A percentile compares a stretch with the other conserved stretches of the same genome.
Conservation (phyloP, 2,329 filamentous ascomycete genomes). For the Stagonosporopsis rhizophila region DNA sequence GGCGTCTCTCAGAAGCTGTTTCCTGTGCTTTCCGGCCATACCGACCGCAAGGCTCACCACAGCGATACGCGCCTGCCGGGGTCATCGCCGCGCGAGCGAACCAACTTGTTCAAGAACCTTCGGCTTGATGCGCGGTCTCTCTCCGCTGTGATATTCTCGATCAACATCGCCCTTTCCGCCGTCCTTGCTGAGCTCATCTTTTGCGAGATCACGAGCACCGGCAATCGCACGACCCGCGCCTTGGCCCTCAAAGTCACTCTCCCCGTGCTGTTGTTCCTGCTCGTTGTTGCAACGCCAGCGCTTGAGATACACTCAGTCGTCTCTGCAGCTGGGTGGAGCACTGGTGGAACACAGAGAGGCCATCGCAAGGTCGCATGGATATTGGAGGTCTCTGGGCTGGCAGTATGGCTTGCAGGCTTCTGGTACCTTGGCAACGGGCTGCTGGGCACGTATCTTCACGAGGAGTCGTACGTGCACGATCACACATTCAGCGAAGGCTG, state of each 20-base stretch:
- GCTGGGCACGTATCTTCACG: constrained; percentile 60
- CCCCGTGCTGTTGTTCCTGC: constrained; percentile 72
- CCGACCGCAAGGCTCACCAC: constrained; percentile 66
- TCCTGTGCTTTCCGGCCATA: constrained; percentile 69
- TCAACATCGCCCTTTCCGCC: constrained; percentile 77
- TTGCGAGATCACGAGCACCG: constrained; percentile 80
- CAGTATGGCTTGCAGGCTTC: constrained; percentile 74
- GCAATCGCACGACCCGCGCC: constrained; percentile 71
- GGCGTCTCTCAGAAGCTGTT: constrained; percentile 74
- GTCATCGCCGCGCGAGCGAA: constrained; percentile 31
- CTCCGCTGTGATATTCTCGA: constrained; percentile 72
- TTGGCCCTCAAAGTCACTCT: constrained; percentile 74
- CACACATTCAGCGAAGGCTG: constrained; percentile 63
- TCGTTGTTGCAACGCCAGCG: constrained; percentile 78
- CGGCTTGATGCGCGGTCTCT: constrained; percentile 46
- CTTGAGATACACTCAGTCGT: constrained; percentile 76
- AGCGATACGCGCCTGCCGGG: constrained; percentile 66
- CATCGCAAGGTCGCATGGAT: constrained; percentile 68
- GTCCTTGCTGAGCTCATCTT: constrained; percentile 82
- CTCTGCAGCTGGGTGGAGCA: constrained; percentile 65
- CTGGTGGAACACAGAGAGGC: constrained; percentile 65
- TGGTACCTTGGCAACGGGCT: constrained; percentile 76
- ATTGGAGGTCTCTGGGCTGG: constrained; percentile 68
- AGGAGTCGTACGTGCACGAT: constrained; percentile 51
- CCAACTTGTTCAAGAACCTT: constrained; percentile 49